Evolutionary conservation across 345 rosid genomes (phyloP).

Genomic region (Populus ilicifolia): DNA sequence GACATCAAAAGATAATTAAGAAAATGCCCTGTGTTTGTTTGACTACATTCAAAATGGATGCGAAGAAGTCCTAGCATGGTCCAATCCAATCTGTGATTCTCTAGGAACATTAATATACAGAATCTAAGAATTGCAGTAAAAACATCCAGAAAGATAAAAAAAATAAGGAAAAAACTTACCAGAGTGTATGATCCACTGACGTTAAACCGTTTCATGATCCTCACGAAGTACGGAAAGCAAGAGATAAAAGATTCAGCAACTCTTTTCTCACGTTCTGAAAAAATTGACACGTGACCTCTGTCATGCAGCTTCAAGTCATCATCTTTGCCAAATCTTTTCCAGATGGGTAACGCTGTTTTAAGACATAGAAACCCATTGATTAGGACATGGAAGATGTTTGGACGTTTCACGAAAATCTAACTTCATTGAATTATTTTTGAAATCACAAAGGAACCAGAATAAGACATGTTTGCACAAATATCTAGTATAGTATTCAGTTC

Average conservation of each 20-base stretch:
- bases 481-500: too few relatives aligned
- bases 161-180: constrained; percentile 32
- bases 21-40: not conserved
- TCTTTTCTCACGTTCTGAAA: constrained; percentile 46
- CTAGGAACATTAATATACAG: constrained; percentile 6
- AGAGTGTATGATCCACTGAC: constrained; percentile 58
- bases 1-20: not conserved
- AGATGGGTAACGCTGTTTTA: constrained; percentile 23
- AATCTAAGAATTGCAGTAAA: not conserved
- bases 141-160: not conserved
- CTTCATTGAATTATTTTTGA: not conserved
- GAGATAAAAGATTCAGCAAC: constrained; percentile 53
- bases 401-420: not conserved
- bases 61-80: not conserved
- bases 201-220: constrained; percentile 62
- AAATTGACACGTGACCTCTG: constrained; percentile 21
- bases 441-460: not conserved
- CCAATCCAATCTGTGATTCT: not conserved
- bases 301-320: constrained; percentile 24
- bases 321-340: constrained; percentile 18
- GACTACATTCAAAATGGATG: not conserved
- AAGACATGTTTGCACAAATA: not conserved
- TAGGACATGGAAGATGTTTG: constrained; percentile 1
- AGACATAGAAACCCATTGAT: constrained; percentile 11
- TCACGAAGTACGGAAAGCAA: constrained; percentile 50